Base-by-base conservation (phyloP, 805 yeast genomes). In the Hermanozyma aechmeae region DNA sequence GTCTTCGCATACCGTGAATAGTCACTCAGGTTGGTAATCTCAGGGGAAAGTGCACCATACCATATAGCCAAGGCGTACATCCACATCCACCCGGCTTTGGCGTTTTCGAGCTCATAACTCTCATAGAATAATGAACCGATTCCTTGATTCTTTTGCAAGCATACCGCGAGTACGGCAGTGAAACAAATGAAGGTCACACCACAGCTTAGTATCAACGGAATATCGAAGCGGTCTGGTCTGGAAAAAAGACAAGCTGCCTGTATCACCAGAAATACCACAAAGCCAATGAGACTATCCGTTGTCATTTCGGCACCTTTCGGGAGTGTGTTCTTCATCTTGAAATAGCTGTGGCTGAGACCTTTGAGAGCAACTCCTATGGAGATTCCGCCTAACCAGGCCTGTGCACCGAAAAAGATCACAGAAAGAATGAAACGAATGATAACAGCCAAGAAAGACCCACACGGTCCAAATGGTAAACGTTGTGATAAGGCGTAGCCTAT, bases 61-160 rank as follows among this genome's bases (percentile, higher is more conserved):
- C 60, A 54, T 2, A 59, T 46, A 14, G 56, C 50, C 8, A 66
- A 53, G 16, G 62, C 65, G 25, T 45, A 46, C 22, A 66, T 39
- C 50, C 65, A 57, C 19, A 52, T 53, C 71, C 71, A 65, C 13
- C 53, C 65, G 10, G 54, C 51, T 16, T 51, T 43, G 6, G 55
- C 33, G 12, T 48, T 25, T 2, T 45, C 35, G 13, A 53, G 30
- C 3, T 40, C 6, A 4, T 49, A 50, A 16, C 38, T 34, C 18
- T 47, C 37, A 27, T 52, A 39, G 35, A 38, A 55, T 6, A 50
- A 33, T 15, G 51, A 50, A 11, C 59, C 61, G n/a, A 58, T 56
- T 9, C 61, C 58, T n/a, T 52, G 54, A 29, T 55, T 54, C 18
- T 48, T 35, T 15, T 41, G 36, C 19, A 56, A 24, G 27, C 36